Evolutionary conservation across 73 alveolate species (phyloP).

Genomic region (Symbiodinium natans): DNA sequence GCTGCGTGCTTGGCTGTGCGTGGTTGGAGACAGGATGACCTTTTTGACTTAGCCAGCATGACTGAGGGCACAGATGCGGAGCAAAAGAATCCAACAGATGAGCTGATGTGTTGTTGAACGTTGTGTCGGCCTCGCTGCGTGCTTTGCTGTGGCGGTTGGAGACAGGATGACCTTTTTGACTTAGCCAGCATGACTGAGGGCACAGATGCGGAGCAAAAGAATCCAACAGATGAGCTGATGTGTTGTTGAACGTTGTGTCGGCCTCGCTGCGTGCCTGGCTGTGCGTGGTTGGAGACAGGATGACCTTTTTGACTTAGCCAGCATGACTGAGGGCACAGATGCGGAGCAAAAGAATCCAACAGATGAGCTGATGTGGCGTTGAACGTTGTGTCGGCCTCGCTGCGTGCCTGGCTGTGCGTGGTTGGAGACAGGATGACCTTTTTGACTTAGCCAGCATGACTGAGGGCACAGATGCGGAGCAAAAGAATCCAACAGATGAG

Average conservation of each 20-base stretch:
- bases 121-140: neutral
- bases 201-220: neutral
- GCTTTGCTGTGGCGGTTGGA: neutral
- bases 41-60: conserved; percentile 1
- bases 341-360: conserved; percentile 7
- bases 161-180: neutral
- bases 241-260: neutral
- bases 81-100: neutral
- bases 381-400: neutral
- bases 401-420: neutral
- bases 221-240: neutral
- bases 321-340: conserved; percentile 47
- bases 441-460: conserved; percentile 71
- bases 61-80: neutral
- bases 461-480: conserved; percentile 28
- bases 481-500: conserved; percentile 4
- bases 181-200: conserved; percentile 7
- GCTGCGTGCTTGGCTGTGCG: neutral
- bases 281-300: neutral
- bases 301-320: conserved; percentile 60
- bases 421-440: neutral
- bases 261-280: neutral
- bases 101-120: neutral
- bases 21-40: neutral
- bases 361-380: neutral